phyloP scores from a whole-genome alignment of 2,329 filamentous ascomycete genomes.

The Trichoderma polysporum region DNA sequence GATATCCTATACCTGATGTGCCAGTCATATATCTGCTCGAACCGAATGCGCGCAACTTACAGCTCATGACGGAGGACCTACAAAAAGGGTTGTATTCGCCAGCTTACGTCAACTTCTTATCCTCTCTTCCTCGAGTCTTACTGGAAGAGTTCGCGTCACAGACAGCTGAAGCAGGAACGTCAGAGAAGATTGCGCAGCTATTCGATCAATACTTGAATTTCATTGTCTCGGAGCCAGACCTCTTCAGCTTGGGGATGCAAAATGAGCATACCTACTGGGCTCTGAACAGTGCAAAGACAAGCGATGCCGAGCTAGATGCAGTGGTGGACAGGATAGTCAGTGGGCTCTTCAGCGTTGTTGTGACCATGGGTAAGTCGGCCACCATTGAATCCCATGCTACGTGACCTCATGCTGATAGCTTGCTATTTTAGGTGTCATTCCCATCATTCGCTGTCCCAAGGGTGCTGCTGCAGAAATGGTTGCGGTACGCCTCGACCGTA shows the following conservation, averaged over 20 bases:
- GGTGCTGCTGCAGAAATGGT: conserved; percentile 93
- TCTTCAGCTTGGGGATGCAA: conserved; percentile 91
- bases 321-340: conserved; percentile 91
- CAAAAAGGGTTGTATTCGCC: conserved; percentile 86
- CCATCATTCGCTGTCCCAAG: conserved; percentile 92
- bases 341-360: conserved; percentile 94
- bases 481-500: conserved; percentile 88
- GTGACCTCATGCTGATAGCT: background rate
- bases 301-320: conserved; percentile 83
- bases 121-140: conserved; percentile 83
- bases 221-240: conserved; percentile 89
- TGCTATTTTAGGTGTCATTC: conserved; percentile 68
- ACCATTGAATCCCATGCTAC: background rate
- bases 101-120: conserved; percentile 95
- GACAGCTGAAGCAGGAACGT: conserved; percentile 78
- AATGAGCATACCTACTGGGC: conserved; percentile 91
- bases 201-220: conserved; percentile 98
- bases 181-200: conserved; percentile 87
- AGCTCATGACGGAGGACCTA: conserved; percentile 81
- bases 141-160: conserved; percentile 93
- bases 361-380: conserved; percentile 78
- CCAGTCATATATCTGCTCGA: conserved; percentile 96
- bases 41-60: conserved; percentile 76
- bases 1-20: conserved; percentile 93
- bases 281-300: conserved; percentile 89